Conservation (phyloP, 2,329 filamentous ascomycete genomes). For the Grosmannia clavigera region DNA sequence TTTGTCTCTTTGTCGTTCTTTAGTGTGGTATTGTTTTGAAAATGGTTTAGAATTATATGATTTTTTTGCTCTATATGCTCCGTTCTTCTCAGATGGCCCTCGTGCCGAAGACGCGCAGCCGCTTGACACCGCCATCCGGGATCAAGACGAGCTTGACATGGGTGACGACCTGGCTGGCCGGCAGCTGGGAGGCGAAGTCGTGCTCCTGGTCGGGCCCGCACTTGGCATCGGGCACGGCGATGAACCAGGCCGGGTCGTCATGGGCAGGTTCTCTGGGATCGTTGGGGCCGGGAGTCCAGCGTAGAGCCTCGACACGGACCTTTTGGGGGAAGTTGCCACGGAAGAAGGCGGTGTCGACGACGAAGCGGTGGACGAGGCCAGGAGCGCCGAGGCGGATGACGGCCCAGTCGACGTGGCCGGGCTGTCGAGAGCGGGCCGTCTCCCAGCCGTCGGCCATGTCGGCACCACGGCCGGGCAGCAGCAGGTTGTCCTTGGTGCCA, state of each 20-base stretch:
- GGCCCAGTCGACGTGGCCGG: conserved; percentile 69
- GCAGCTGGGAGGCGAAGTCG: conserved; percentile 42
- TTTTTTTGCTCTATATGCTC: neutral
- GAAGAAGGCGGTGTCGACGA: conserved; percentile 75
- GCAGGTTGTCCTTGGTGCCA: conserved; percentile 46
- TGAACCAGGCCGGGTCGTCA: conserved; percentile 49
- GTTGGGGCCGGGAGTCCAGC: conserved; percentile 38
- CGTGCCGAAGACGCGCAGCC: conserved; percentile 64
- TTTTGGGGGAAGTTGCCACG: conserved; percentile 74
- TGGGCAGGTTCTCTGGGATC: conserved; percentile 38
- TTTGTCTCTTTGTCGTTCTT: neutral
- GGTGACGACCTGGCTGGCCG: conserved; percentile 49
- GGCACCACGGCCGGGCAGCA: conserved; percentile 34
- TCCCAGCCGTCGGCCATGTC: conserved; percentile 90
- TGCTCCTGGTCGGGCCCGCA: conserved; percentile 64
- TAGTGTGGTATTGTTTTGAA: neutral
- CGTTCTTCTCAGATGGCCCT: conserved; percentile 22
- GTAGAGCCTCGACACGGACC: conserved; percentile 52
- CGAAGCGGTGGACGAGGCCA: conserved; percentile 50
- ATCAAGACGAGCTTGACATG: conserved; percentile 88
- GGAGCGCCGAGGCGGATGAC: conserved; percentile 60
- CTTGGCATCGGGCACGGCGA: conserved; percentile 54
- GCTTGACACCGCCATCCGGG: conserved; percentile 85
- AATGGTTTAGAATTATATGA: neutral
- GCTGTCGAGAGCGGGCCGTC: conserved; percentile 60